Evolutionary conservation across 179 eudicot species (phyloP).

Genomic region (Nepenthes alata): DNA sequence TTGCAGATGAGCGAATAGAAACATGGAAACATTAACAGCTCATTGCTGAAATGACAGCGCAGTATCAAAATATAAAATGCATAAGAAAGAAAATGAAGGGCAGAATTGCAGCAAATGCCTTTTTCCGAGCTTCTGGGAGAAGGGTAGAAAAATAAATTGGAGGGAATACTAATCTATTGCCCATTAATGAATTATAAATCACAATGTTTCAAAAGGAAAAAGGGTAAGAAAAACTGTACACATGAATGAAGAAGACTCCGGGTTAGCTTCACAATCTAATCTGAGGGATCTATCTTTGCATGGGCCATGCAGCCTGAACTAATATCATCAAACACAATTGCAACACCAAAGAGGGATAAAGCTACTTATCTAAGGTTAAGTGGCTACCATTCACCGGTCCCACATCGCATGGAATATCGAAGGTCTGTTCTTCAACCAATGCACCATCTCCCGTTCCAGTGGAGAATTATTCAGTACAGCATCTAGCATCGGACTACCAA

Average conservation of each 20-base stretch:
- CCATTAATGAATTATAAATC: slow-evolving; percentile 36
- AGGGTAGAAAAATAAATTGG: background rate
- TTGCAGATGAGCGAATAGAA: too few relatives aligned
- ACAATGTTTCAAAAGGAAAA: slow-evolving; percentile 14
- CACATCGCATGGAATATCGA: slow-evolving; percentile 71
- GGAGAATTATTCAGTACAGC: slow-evolving; percentile 46
- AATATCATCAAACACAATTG: slow-evolving; percentile 14
- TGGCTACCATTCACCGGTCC: slow-evolving; percentile 45
- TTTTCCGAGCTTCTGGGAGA: too few relatives aligned
- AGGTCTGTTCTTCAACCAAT: slow-evolving; percentile 88
- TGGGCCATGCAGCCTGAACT: slow-evolving; percentile 12
- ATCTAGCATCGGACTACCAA: slow-evolving; percentile 98
- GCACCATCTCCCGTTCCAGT: slow-evolving; percentile 67
- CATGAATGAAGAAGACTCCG: slow-evolving; percentile 38
- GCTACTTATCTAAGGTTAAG: slow-evolving; percentile 11
- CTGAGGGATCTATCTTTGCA: slow-evolving; percentile 1
- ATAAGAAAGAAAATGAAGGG: too few relatives aligned
- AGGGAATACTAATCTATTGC: slow-evolving; percentile 12
- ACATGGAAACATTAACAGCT: too few relatives aligned
- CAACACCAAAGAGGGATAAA: slow-evolving; percentile 10
- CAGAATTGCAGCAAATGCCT: too few relatives aligned
- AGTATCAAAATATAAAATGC: too few relatives aligned
- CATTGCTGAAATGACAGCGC: too few relatives aligned
- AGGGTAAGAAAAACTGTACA: slow-evolving; percentile 44
- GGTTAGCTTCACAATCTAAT: slow-evolving; percentile 9